phyloP scores from a whole-genome alignment of 495 filamentous ascomycete species.

The Lepraria neglecta region DNA sequence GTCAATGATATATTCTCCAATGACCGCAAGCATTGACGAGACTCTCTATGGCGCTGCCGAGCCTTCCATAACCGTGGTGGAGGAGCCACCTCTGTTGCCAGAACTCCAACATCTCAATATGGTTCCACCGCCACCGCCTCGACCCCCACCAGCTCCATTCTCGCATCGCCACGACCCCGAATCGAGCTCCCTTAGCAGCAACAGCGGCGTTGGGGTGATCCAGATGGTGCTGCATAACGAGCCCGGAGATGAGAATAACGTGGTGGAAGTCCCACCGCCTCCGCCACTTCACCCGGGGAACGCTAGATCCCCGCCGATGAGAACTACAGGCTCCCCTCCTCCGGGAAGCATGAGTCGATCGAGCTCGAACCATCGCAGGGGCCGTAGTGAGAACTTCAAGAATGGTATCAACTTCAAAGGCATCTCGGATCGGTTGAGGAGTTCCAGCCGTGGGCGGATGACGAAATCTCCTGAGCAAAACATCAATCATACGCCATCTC shows the following conservation, averaged over 20 bases:
- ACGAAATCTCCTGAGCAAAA: conserved; percentile 29
- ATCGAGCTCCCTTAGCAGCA: conserved; percentile 36
- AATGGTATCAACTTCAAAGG: conserved; percentile 59
- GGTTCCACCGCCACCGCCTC: conserved; percentile 62
- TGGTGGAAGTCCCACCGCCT: conserved; percentile 28
- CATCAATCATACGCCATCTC: conserved; percentile 38
- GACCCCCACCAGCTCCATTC: conserved; percentile 52
- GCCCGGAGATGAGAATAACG: conserved; percentile 36
- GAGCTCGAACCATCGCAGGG: conserved; percentile 55
- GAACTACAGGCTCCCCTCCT: conserved; percentile 28
- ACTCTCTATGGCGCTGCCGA: conserved; percentile 45
- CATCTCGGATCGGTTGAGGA: conserved; percentile 62
- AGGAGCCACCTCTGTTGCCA: conserved; percentile 58
- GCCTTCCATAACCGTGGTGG: conserved; percentile 13
- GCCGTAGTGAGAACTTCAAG: conserved; percentile 62
- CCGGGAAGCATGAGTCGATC: conserved; percentile 23
- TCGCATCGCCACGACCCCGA: conserved; percentile 33
- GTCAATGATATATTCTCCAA: conserved; percentile 28
- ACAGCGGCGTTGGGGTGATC: conserved; percentile 48
- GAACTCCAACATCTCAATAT: conserved; percentile 77
- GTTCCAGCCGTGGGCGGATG: conserved; percentile 53
- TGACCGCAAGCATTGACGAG: conserved; percentile 59
- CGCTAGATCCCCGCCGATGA: conserved; percentile 29
- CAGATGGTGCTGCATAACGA: conserved; percentile 70
- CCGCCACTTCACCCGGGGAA: conserved; percentile 20